Base-by-base conservation (phyloP, 2,329 filamentous ascomycete species). In the Epichloe scottii region DNA sequence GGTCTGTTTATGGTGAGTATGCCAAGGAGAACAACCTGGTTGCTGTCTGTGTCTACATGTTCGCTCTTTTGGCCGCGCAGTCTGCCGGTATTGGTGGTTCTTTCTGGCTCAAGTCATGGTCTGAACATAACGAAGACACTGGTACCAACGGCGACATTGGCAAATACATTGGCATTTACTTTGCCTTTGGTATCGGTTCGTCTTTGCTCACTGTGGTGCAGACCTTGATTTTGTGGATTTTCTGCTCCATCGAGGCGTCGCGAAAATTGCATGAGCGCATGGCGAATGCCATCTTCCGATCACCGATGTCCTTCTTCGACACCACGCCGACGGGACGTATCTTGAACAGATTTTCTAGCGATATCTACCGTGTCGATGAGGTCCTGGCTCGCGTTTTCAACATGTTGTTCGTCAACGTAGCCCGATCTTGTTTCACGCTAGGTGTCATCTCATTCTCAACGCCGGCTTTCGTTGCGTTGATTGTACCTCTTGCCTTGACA, bases 281-380 rank as follows among this genome's bases (percentile, higher is more conserved):
- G 93, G 91, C 91, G 42, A 93, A 86, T 61, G 89, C 93, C 17
- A 96, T 97, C 60, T 98, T 98, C 77, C 81, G 93, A 58, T 94
- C 89, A 38, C 94, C 93, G 50, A 98, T 98, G 93, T 93, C 83
- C 60, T 98, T 98, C 71, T 98, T 98, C 60, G 94, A 98, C 66
- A 95, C 90, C 0, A 98, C 93, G 2, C 93, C 93, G 3, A 85
- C 90, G 55, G 93, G 93, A n/a, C 83, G 94, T 52, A 96, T 98
- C 61, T 74, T 98, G 53, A 98, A 98, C 67, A 80, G 93, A 50
- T 98, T 98, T 68, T 97, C 91, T 58, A 82, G 82, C 69, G 83
- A 90, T 63, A 83, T 88, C 53, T 89, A 89, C 67, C 77, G 78
- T 52, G 84, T 97, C 35, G 89, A 96, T 63, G 89, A 98, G 72